Evolutionary conservation across 768 basidiomycete genomes (phyloP).

Genomic region (Naematelia encephala): DNA sequence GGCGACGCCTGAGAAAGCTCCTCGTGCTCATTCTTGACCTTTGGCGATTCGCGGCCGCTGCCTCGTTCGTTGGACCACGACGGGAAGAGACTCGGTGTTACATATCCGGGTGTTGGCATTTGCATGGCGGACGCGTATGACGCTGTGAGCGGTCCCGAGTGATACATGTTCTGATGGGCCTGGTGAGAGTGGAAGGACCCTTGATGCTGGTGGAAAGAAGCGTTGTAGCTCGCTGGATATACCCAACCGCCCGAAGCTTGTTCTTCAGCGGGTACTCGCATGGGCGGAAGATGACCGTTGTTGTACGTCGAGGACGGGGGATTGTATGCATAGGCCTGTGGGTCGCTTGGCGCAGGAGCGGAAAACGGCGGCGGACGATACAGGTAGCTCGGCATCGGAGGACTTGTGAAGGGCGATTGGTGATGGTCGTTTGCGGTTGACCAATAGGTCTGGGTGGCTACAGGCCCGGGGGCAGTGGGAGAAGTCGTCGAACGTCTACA

Average conservation of each 20-base stretch:
- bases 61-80: background rate
- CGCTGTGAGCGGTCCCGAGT: background rate
- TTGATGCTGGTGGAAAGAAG: background rate
- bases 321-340: background rate
- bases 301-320: background rate
- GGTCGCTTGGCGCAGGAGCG: background rate
- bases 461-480: too few relatives aligned
- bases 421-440: background rate
- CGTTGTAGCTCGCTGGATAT: background rate
- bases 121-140: background rate
- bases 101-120: background rate
- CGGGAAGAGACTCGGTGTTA: background rate
- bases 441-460: too few relatives aligned
- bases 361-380: background rate
- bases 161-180: background rate
- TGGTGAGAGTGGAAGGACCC: background rate
- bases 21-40: background rate
- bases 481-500: background rate
- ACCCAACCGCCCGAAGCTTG: background rate
- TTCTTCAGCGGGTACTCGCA: background rate
- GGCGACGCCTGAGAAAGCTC: background rate
- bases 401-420: background rate
- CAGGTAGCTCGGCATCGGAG: background rate
- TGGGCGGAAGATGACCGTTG: background rate
- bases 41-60: background rate